These are phyloP conservation scores for Microsporum ferrugineum DNA, from an alignment of 2,329 filamentous ascomycete species.

Conservation along the genomic window DNA sequence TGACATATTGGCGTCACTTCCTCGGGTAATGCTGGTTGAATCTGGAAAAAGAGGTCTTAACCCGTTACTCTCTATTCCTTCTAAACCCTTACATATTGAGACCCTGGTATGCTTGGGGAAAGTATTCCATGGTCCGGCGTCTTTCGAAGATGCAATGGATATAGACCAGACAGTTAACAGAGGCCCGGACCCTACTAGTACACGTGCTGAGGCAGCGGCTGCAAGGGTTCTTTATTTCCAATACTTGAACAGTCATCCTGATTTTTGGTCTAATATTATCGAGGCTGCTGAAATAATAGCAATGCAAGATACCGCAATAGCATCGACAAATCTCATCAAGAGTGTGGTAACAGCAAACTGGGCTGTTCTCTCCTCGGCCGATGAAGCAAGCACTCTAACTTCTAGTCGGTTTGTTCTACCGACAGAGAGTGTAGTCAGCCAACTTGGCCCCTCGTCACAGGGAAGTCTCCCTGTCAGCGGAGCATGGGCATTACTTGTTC, in stretches of 20 bases:
- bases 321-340: constrained; percentile 42
- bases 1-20: constrained; percentile 46
- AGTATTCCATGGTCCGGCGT: constrained; percentile 44
- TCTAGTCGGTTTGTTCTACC: constrained; percentile 28
- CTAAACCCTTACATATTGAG: constrained; percentile 42
- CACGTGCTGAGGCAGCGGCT: constrained; percentile 39
- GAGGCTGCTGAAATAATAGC: constrained; percentile 46
- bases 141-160: constrained; percentile 21
- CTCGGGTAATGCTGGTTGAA: constrained; percentile 42
- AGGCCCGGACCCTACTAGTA: constrained; percentile 29
- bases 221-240: constrained; percentile 46
- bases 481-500: constrained; percentile 42
- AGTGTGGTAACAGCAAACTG: constrained; percentile 46
- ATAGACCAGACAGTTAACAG: constrained; percentile 18
- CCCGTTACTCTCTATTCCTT: constrained; percentile 41
- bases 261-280: constrained; percentile 43
- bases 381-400: constrained; percentile 11
- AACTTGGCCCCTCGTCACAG: constrained; percentile 26
- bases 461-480: constrained; percentile 35
- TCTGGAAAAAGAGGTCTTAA: constrained; percentile 28
- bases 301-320: constrained; percentile 45
- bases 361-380: constrained; percentile 30
- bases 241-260: constrained; percentile 42
- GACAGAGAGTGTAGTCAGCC: constrained; percentile 30
- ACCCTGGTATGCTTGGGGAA: constrained; percentile 44